Conservation (phyloP, 2,329 filamentous ascomycete genomes). For the Sarocladiaceae sp. region DNA sequence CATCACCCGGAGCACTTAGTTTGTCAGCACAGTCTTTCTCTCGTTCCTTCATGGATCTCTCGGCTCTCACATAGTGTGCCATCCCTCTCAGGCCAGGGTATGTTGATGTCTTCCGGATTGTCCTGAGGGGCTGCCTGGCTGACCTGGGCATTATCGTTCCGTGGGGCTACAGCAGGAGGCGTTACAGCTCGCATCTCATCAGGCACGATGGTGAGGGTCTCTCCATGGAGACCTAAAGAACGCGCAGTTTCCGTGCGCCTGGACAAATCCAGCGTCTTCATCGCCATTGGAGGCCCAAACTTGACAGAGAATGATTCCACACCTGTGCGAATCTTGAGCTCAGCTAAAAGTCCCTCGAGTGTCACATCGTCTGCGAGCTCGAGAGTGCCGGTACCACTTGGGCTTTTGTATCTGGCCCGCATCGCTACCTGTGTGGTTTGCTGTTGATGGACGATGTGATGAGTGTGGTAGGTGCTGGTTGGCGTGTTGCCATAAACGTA, state of each 20-base stretch:
- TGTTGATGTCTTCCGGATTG: conserved; percentile 28
- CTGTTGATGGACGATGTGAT: background rate
- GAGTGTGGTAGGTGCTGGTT: no score
- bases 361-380: conserved; percentile 65
- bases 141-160: background rate
- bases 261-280: conserved; percentile 60
- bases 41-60: no score
- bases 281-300: conserved; percentile 69
- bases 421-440: conserved; percentile 40
- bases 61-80: conserved; percentile 43
- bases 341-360: conserved; percentile 54
- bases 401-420: conserved; percentile 71
- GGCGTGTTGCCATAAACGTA: no score
- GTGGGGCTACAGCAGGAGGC: background rate
- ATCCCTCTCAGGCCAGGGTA: conserved; percentile 45
- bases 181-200: conserved; percentile 23
- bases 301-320: conserved; percentile 70
- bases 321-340: conserved; percentile 60
- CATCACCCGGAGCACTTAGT: conserved; percentile 80
- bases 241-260: conserved; percentile 34
- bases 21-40: background rate
- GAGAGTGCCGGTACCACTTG: conserved; percentile 67
- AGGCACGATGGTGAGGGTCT: conserved; percentile 47
- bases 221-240: conserved; percentile 43
- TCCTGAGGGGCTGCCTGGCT: conserved; percentile 9